Conservation (phyloP, 257 asterid species). For the Ehretia macrophylla region DNA sequence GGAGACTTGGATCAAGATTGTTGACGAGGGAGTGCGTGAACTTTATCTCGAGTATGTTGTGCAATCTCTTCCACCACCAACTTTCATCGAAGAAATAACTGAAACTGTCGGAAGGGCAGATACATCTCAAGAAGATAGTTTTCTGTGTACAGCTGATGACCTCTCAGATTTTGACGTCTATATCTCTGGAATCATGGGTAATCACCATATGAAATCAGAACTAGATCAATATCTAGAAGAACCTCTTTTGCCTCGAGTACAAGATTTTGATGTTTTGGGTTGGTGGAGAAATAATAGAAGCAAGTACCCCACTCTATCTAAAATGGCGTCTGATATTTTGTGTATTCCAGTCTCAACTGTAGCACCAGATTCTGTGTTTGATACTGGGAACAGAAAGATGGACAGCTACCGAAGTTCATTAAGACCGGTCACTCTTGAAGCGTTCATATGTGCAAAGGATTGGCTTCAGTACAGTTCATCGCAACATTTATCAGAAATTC, state of each 20-base stretch:
- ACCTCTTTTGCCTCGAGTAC: slow-evolving; percentile 49
- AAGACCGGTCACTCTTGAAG: slow-evolving; percentile 48
- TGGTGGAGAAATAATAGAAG: slow-evolving; percentile 70
- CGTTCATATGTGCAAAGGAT: slow-evolving; percentile 68
- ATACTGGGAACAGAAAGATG: slow-evolving; percentile 37
- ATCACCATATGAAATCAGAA: slow-evolving; percentile 44
- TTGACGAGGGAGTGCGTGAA: slow-evolving; percentile 48
- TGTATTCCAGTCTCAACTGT: slow-evolving; percentile 65
- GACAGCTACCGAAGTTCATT: slow-evolving; percentile 44
- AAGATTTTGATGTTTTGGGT: slow-evolving; percentile 73
- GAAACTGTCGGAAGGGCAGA: slow-evolving; percentile 32
- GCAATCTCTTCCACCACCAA: slow-evolving; percentile 33
- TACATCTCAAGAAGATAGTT: slow-evolving; percentile 28
- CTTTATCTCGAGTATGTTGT: slow-evolving; percentile 40
- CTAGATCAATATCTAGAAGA: slow-evolving; percentile 62
- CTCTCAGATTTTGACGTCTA: slow-evolving; percentile 48
- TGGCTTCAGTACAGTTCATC: slow-evolving; percentile 54
- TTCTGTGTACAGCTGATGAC: slow-evolving; percentile 32
- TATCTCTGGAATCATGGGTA: slow-evolving; percentile 34
- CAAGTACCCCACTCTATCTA: slow-evolving; percentile 61
- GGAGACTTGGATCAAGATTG: slow-evolving; percentile 34
- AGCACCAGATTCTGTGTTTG: slow-evolving; percentile 51
- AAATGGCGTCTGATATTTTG: slow-evolving; percentile 70
- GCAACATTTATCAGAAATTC: neutral
- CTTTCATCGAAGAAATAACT: slow-evolving; percentile 27